Evolutionary conservation across 257 asterid species (phyloP).

Genomic region (Anisodus tanguticus): DNA sequence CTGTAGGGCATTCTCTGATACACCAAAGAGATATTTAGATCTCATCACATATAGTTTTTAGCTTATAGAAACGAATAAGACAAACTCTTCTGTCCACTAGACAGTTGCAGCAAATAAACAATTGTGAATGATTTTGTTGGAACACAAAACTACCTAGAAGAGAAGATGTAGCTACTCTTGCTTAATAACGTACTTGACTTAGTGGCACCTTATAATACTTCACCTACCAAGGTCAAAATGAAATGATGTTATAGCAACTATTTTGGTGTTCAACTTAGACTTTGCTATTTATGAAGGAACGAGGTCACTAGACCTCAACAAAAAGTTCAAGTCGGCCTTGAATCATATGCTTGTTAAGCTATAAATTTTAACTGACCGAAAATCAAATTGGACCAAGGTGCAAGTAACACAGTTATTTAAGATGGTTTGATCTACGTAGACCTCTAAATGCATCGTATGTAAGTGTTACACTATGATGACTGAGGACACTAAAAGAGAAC

Average conservation of each 20-base stretch:
- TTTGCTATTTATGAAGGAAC: neutral
- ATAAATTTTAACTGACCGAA: constrained; percentile 1
- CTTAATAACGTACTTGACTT: neutral
- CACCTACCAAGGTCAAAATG: constrained; percentile 16
- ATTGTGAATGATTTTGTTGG: neutral
- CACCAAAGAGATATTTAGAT: constrained; percentile 27
- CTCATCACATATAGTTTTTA: constrained; percentile 5
- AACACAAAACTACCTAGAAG: neutral
- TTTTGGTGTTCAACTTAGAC: constrained; percentile 14
- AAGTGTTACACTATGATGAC: constrained; percentile 18
- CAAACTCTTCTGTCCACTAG: neutral
- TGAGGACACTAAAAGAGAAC: neutral
- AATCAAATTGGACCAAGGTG: neutral
- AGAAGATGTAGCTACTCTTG: constrained; percentile 5
- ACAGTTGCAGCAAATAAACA: neutral
- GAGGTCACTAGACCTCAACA: neutral
- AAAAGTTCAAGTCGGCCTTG: neutral
- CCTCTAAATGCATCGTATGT: neutral
- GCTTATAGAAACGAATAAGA: neutral
- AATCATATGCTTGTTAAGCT: neutral
- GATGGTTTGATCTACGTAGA: neutral
- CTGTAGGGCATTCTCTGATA: constrained; percentile 86
- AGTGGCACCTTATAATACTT: constrained; percentile 9
- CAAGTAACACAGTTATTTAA: neutral
- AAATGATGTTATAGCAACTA: neutral